These are phyloP conservation scores for Colletotrichum godetiae DNA, from an alignment of 2,329 filamentous ascomycete species.

Conservation along the genomic window DNA sequence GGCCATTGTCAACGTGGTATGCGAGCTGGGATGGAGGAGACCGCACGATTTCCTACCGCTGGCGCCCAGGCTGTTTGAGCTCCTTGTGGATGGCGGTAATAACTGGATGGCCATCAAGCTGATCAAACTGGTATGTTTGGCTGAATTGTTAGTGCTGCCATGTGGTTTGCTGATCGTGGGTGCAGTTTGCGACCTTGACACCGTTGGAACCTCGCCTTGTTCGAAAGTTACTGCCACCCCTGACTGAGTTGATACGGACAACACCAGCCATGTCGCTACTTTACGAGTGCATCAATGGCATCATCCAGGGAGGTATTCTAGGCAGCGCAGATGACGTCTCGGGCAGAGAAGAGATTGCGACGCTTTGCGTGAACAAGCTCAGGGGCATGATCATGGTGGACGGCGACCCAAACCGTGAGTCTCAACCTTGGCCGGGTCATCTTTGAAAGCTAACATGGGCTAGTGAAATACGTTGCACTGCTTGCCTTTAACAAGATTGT, in stretches of 20 bases:
- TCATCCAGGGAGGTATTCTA: conserved; percentile 95
- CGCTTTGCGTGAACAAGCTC: conserved; percentile 90
- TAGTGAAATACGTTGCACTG: conserved; percentile 94
- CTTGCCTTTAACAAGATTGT: conserved; percentile 97
- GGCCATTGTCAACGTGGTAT: conserved; percentile 96
- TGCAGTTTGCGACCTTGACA: conserved; percentile 90
- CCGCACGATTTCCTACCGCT: conserved; percentile 94
- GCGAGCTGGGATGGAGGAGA: conserved; percentile 92
- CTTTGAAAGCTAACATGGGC: conserved; percentile 11
- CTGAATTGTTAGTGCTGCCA: not conserved
- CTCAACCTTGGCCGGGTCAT: not conserved
- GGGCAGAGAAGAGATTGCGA: conserved; percentile 91
- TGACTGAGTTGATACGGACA: conserved; percentile 93
- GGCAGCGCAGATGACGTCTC: conserved; percentile 82
- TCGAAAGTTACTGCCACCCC: conserved; percentile 88
- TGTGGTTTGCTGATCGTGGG: conserved; percentile 8
- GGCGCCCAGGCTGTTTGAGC: conserved; percentile 90
- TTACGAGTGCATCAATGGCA: conserved; percentile 98
- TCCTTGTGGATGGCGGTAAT: conserved; percentile 91
- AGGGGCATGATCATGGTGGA: conserved; percentile 94
- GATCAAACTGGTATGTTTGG: conserved; percentile 83
- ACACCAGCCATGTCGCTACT: conserved; percentile 98
- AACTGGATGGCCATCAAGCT: conserved; percentile 99
- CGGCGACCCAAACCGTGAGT: conserved; percentile 90
- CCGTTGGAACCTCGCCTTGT: conserved; percentile 92